phyloP scores from a whole-genome alignment of 2,329 filamentous ascomycete genomes.

The Ascomycota sp. region DNA sequence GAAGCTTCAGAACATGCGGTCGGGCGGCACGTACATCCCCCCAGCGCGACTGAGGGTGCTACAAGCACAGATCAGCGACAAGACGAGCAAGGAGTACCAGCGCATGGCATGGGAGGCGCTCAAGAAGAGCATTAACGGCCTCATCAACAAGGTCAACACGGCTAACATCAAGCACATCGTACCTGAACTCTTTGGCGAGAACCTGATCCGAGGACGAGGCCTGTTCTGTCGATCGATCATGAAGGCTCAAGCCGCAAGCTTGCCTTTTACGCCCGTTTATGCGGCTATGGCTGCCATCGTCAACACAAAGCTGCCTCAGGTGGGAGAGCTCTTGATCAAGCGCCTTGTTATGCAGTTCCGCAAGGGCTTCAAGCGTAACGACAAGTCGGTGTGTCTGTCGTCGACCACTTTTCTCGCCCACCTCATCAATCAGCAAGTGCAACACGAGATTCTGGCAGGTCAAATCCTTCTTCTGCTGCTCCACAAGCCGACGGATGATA shows the following conservation, averaged over 20 bases:
- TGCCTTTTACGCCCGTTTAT: constrained; percentile 92
- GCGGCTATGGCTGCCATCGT: constrained; percentile 91
- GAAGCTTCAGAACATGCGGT: constrained; percentile 78
- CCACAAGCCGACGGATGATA: constrained; percentile 91
- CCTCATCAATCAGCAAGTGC: constrained; percentile 87
- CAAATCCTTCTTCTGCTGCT: constrained; percentile 84
- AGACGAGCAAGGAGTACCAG: constrained; percentile 90
- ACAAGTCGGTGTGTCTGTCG: constrained; percentile 86
- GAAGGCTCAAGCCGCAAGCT: constrained; percentile 90
- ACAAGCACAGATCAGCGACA: constrained; percentile 93
- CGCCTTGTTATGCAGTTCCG: constrained; percentile 80
- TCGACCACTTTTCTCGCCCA: constrained; percentile 91
- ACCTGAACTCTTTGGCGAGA: constrained; percentile 87
- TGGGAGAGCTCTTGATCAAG: constrained; percentile 76
- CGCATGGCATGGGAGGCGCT: constrained; percentile 97
- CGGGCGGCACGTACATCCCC: constrained; percentile 89
- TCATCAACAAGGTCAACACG: constrained; percentile 98
- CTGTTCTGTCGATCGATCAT: constrained; percentile 92
- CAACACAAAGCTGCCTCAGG: constrained; percentile 89
- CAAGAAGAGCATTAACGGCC: constrained; percentile 95
- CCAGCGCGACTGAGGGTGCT: constrained; percentile 76
- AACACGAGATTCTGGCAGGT: constrained; percentile 79
- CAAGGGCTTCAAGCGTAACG: constrained; percentile 88
- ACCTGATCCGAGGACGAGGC: constrained; percentile 74
- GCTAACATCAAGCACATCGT: constrained; percentile 97